phyloP scores from a whole-genome alignment of 73 alveolate species.

The Effrenium voratum region DNA sequence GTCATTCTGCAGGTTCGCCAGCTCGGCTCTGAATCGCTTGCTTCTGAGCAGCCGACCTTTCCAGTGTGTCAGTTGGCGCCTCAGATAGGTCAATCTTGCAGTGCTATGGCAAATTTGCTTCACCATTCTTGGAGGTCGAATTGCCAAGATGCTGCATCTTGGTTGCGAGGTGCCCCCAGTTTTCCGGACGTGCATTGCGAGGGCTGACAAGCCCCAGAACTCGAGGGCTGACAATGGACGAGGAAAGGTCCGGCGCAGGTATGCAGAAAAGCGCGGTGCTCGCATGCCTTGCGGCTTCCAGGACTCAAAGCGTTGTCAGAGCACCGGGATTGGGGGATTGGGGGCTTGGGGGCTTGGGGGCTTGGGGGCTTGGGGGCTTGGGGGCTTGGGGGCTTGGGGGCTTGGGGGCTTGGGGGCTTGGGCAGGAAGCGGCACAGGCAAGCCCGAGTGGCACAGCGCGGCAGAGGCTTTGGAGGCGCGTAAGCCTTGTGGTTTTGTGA shows the following conservation, averaged over 20 bases:
- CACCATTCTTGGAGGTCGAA: no score
- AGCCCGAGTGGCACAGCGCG: not conserved
- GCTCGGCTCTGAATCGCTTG: no score
- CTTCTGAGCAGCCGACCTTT: no score
- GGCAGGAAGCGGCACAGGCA: not conserved
- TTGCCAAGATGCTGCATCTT: no score
- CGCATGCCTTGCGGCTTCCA: not conserved
- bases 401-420: not conserved
- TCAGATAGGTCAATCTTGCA: no score
- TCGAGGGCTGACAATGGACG: not conserved
- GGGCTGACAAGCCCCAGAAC: no score
- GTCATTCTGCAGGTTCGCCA: no score
- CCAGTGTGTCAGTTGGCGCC: no score
- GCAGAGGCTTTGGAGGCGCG: constrained; percentile 61
- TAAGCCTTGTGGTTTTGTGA: no score
- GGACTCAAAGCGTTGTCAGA: not conserved
- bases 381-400: not conserved
- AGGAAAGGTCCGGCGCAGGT: not conserved
- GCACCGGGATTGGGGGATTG: not conserved
- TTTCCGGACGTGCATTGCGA: no score
- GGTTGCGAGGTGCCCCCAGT: no score
- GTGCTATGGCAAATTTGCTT: no score
- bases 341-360: not conserved
- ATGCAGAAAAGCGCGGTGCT: not conserved
- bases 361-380: not conserved